Evolutionary conservation across 495 filamentous ascomycete species (phyloP).

Genomic region (Hypoxylon lenormandii): DNA sequence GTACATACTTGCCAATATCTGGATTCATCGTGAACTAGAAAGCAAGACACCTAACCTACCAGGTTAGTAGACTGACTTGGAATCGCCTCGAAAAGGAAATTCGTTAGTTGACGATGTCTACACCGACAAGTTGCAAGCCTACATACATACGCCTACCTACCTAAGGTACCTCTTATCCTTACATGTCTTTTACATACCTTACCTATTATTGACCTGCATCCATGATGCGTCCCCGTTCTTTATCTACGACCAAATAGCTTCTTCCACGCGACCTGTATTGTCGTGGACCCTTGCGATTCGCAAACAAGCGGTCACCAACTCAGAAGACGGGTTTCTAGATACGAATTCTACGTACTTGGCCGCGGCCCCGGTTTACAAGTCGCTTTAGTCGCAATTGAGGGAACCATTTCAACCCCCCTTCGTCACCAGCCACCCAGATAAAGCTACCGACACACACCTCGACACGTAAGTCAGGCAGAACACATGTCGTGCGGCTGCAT

Average conservation of each 20-base stretch:
- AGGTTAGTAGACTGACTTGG: conserved; percentile 33
- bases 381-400: conserved; percentile 12
- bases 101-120: conserved; percentile 37
- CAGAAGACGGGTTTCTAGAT: conserved; percentile 18
- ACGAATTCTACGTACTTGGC: conserved; percentile 20
- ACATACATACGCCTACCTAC: conserved; percentile 27
- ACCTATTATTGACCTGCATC: conserved; percentile 39
- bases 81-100: conserved; percentile 30
- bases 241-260: conserved; percentile 44
- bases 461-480: conserved; percentile 3
- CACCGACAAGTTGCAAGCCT: conserved; percentile 43
- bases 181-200: conserved; percentile 24
- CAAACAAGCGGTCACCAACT: conserved; percentile 47
- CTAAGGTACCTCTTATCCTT: too few species aligned
- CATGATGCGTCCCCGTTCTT: conserved; percentile 32
- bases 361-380: conserved; percentile 7
- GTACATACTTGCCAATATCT: conserved; percentile 9
- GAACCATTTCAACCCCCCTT: conserved; percentile 14
- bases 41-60: background rate
- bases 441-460: background rate
- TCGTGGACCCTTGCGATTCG: conserved; percentile 47
- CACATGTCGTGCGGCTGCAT: conserved; percentile 16
- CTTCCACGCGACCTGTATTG: conserved; percentile 39
- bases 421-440: conserved; percentile 22
- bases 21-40: conserved; percentile 34